phyloP scores from a whole-genome alignment of 2,329 filamentous ascomycete species.

The Sphaerulina populicola region DNA sequence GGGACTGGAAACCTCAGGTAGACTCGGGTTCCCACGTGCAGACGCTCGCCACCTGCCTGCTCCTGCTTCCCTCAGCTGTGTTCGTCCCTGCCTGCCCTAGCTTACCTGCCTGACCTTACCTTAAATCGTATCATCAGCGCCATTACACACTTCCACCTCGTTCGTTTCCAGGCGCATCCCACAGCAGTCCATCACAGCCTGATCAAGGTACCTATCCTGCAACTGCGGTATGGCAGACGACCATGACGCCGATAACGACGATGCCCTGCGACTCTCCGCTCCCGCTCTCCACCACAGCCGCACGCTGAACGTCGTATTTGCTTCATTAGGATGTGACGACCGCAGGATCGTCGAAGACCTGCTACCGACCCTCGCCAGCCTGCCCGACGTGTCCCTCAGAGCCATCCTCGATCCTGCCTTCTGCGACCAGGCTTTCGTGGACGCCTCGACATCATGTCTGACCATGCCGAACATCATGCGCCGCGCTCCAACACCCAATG shows the following conservation, averaged over 20 bases:
- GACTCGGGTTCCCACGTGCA: no score
- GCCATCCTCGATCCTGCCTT: slow-evolving; percentile 32
- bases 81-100: no score
- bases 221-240: not conserved
- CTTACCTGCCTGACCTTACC: no score
- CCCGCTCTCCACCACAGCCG: slow-evolving; percentile 9
- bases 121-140: no score
- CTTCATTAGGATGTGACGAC: slow-evolving; percentile 31
- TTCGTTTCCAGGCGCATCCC: not conserved
- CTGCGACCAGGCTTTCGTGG: slow-evolving; percentile 29
- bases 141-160: no score
- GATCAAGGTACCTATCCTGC: not conserved
- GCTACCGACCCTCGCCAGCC: slow-evolving; percentile 28
- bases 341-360: slow-evolving; percentile 27
- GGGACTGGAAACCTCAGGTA: no score
- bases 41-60: no score
- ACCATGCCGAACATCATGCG: slow-evolving; percentile 28
- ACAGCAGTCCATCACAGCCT: not conserved
- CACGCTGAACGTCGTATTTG: slow-evolving; percentile 31
- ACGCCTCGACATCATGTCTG: slow-evolving; percentile 28
- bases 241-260: not conserved
- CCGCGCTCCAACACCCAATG: slow-evolving; percentile 15
- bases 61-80: no score
- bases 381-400: slow-evolving; percentile 31
- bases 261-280: slow-evolving; percentile 4